A percentile compares a stretch with the other conserved stretches of the same genome.
Evolutionary conservation across 225 moss, liverwort and hornwort genomes (phyloP).

Genomic region (Asterella californica): DNA sequence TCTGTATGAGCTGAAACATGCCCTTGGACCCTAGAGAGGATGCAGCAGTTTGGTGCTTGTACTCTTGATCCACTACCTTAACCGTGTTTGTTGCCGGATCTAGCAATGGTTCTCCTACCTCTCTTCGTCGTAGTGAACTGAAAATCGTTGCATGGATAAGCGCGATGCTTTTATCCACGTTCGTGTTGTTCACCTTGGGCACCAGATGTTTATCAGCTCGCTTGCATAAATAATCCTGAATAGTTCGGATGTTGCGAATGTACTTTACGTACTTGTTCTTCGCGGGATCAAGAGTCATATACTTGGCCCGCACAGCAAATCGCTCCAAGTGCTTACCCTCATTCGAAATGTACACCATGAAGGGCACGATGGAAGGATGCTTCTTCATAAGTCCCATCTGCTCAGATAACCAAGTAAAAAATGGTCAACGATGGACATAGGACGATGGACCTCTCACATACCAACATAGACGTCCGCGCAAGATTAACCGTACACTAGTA

Average conservation of each 20-base stretch:
- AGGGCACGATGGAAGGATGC: conserved; percentile 92
- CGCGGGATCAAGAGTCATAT: conserved; percentile 95
- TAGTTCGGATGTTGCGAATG: conserved; percentile 92
- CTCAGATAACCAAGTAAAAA: conserved; percentile 11
- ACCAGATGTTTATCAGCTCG: conserved; percentile 93
- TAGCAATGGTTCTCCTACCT: conserved; percentile 70
- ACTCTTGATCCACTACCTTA: conserved; percentile 93
- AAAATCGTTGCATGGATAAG: conserved; percentile 95
- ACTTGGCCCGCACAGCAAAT: conserved; percentile 96
- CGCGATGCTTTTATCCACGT: conserved; percentile 96
- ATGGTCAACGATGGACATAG: not conserved
- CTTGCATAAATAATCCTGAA: conserved; percentile 92
- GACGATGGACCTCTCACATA: no score
- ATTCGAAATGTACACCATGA: conserved; percentile 94
- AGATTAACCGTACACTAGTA: not conserved
- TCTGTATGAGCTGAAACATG: conserved; percentile 95
- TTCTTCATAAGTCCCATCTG: conserved; percentile 99
- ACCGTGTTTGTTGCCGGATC: conserved; percentile 85
- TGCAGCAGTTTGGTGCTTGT: conserved; percentile 78
- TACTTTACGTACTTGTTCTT: conserved; percentile 99
- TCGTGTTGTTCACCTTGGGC: conserved; percentile 96
- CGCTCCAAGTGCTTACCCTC: conserved; percentile 89
- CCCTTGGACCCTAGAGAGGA: conserved; percentile 90
- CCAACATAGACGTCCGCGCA: not conserved
- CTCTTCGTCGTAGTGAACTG: conserved; percentile 71